Evolutionary conservation across 169 alveolate genomes (phyloP).

Genomic region (Ichthyophthirius multifiliis): DNA sequence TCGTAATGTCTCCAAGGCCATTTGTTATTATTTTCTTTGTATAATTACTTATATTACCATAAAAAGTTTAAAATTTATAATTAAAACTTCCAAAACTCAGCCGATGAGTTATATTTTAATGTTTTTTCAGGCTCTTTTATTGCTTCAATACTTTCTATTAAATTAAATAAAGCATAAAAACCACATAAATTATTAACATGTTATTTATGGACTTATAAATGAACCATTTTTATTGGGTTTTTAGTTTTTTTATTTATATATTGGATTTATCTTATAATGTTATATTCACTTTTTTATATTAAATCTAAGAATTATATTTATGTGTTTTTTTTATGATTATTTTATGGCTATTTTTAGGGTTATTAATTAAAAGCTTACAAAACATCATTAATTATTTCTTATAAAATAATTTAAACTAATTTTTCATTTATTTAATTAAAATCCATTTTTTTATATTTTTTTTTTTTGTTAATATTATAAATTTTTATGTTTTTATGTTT

Average conservation of each 20-base stretch:
- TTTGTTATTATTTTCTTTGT: background rate
- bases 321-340: background rate
- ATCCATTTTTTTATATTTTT: no score
- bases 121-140: background rate
- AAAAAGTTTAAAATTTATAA: background rate
- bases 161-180: slow-evolving; percentile 17
- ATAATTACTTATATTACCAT: background rate
- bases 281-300: background rate
- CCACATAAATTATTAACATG: slow-evolving; percentile 27
- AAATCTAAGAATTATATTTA: background rate
- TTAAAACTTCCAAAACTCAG: slow-evolving; percentile 25
- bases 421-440: no score
- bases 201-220: slow-evolving; percentile 11
- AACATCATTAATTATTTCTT: no score
- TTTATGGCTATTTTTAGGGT: no score
- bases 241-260: background rate
- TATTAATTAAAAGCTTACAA: no score
- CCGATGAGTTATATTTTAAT: background rate
- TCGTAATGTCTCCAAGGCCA: slow-evolving; percentile 33
- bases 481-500: no score
- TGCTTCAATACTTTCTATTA: background rate
- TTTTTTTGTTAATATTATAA: no score
- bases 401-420: no score
- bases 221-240: background rate
- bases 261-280: background rate